Evolutionary conservation across 768 basidiomycete species (phyloP).

Genomic region (Kwoniella botswanensis): DNA sequence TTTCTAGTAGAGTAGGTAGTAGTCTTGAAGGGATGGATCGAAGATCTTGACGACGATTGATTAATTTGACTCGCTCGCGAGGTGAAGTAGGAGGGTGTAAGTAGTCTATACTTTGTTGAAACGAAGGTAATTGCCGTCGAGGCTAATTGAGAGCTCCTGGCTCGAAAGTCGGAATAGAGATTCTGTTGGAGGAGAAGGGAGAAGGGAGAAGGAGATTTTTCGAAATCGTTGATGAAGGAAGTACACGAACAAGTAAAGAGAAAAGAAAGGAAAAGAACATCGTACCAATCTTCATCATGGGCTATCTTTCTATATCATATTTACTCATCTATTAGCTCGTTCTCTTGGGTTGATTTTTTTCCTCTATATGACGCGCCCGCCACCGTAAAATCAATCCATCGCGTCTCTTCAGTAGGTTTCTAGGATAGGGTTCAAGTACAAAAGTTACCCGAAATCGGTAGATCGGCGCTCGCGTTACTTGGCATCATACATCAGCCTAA

Average conservation of each 20-base stretch:
- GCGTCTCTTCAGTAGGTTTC: conserved; percentile 11
- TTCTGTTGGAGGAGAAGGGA: conserved; percentile 12
- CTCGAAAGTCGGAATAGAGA: conserved; percentile 36
- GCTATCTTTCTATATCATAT: not conserved
- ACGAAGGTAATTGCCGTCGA: conserved; percentile 51
- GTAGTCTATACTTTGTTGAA: conserved; percentile 20
- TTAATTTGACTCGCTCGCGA: not conserved
- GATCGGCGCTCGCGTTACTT: conserved; percentile 29
- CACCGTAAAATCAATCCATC: conserved; percentile 15
- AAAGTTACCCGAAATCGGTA: conserved; percentile 30
- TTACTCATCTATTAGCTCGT: too few relatives aligned
- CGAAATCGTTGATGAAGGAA: not conserved
- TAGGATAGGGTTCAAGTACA: not conserved
- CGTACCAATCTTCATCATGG: not conserved
- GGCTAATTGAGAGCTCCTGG: conserved; percentile 52
- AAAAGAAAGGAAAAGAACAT: conserved; percentile 6
- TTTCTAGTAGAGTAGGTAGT: not conserved
- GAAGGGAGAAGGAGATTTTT: conserved; percentile 16
- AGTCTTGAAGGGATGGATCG: conserved; percentile 2
- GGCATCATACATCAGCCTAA: not conserved
- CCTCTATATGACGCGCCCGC: conserved; percentile 18
- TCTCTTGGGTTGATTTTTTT: conserved; percentile 2
- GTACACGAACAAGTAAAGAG: conserved; percentile 5
- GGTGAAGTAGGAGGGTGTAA: not conserved
- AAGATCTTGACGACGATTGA: not conserved